These are phyloP conservation scores for Ascocoryne sarcoides DNA, from an alignment of 2,329 filamentous ascomycete genomes.

Conservation along the genomic window DNA sequence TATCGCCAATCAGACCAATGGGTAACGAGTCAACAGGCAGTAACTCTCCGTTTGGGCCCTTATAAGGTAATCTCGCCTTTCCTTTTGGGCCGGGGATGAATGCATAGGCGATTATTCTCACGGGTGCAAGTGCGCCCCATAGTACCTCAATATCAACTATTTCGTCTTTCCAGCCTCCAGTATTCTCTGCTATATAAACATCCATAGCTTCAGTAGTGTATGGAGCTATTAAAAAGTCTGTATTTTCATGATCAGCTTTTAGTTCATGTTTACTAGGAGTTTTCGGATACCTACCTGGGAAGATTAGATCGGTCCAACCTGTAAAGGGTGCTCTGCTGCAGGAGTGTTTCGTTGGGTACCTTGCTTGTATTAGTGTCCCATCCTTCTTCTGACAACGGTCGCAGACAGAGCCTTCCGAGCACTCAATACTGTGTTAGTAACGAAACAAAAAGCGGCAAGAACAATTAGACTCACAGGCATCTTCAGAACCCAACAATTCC, in stretches of 20 bases:
- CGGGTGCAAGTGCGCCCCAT: slow-evolving; percentile 3
- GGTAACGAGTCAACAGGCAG: slow-evolving; percentile 15
- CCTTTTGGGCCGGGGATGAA: slow-evolving; percentile 8
- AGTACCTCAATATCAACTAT: slow-evolving; percentile 2
- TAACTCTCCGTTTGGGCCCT: slow-evolving; percentile 3
- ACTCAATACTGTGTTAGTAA: no score
- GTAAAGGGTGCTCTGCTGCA: slow-evolving; percentile 14
- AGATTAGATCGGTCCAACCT: slow-evolving; percentile 6
- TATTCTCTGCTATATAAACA: slow-evolving; percentile 7
- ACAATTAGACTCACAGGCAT: slow-evolving; percentile 13
- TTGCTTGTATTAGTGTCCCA: no score
- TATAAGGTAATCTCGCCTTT: slow-evolving; percentile 5
- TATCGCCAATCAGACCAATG: slow-evolving; percentile 7
- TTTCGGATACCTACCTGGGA: slow-evolving; percentile 8
- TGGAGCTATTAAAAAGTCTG: slow-evolving; percentile 8
- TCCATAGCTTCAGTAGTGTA: slow-evolving; percentile 6
- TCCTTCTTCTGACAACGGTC: slow-evolving; percentile 12
- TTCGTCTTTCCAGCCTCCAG: slow-evolving; percentile 1
- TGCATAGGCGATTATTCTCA: slow-evolving; percentile 5
- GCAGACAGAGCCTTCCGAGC: slow-evolving; percentile 13
- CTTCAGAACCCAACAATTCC: slow-evolving; percentile 21
- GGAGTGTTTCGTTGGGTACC: neutral
- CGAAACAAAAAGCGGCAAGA: no score
- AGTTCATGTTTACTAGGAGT: neutral
- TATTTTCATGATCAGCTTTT: neutral